These are phyloP conservation scores for Dendrobium catenatum DNA, from an alignment of 106 monocot genomes.

Conservation along the genomic window DNA sequence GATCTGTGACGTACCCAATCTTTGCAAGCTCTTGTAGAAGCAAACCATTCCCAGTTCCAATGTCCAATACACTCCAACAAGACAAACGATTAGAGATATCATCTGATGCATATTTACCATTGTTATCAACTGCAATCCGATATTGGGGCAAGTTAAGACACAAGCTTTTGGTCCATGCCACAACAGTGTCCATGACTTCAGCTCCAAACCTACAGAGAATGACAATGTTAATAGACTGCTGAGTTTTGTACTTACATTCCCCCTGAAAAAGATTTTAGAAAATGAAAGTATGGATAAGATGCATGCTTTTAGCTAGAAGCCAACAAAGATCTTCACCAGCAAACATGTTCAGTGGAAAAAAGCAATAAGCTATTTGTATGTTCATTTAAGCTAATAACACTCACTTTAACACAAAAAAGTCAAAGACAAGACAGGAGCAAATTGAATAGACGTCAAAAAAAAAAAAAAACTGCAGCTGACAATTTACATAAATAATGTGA, in stretches of 20 bases:
- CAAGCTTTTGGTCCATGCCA: conserved; percentile 75
- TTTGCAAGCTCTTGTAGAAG: conserved; percentile 89
- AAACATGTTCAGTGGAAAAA: not conserved
- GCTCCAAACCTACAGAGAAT: conserved; percentile 68
- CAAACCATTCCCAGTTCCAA: conserved; percentile 97
- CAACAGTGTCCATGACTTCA: conserved; percentile 90
- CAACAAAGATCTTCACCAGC: not conserved
- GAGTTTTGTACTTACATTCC: not conserved
- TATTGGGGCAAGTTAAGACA: conserved; percentile 29
- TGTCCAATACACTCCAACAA: conserved; percentile 71
- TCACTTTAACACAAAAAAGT: not conserved
- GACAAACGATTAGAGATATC: conserved; percentile 30
- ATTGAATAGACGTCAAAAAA: not conserved
- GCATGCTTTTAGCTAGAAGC: not conserved
- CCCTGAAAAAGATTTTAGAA: not conserved
- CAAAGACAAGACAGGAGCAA: not conserved
- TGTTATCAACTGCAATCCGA: conserved; percentile 12
- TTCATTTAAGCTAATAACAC: not conserved
- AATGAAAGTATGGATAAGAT: conserved; percentile 1
- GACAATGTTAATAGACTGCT: not conserved
- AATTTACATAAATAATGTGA: not conserved
- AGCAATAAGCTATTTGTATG: not conserved
- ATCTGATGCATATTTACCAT: conserved; percentile 31
- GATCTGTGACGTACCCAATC: conserved; percentile 54
- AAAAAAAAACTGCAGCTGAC: not conserved